phyloP scores from a whole-genome alignment of 306 rosid genomes.

The Quercus aquifolioides region DNA sequence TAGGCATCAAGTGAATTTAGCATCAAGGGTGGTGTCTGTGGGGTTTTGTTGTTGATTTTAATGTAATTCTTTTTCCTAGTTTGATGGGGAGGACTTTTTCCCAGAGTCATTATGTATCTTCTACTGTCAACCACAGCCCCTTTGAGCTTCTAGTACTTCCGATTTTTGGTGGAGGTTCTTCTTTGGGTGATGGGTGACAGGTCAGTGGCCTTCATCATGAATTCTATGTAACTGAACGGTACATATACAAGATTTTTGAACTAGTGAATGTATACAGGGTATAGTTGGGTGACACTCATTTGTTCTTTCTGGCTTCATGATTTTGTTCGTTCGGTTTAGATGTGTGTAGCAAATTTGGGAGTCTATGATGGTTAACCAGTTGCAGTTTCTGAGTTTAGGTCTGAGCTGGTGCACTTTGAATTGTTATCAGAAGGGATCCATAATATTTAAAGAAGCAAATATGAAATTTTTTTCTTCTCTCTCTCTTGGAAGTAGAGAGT shows the following conservation, averaged over 20 bases:
- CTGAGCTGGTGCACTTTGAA: conserved; percentile 17
- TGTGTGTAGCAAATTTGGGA: conserved; percentile 23
- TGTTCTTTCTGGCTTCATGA: conserved; percentile 30
- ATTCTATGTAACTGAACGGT: conserved; percentile 49
- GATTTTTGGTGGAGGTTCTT: conserved; percentile 34
- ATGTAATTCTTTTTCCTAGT: conserved; percentile 53
- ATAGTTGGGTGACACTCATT: conserved; percentile 46
- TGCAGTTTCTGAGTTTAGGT: conserved; percentile 19
- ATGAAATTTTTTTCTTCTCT: not conserved
- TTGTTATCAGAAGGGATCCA: not conserved
- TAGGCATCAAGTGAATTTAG: conserved; percentile 43
- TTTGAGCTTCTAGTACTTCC: conserved; percentile 40
- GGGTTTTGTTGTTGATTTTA: conserved; percentile 44
- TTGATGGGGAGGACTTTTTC: conserved; percentile 42
- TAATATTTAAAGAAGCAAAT: not conserved
- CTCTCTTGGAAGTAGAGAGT: not conserved
- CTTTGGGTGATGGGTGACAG: conserved; percentile 33
- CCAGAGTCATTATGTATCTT: conserved; percentile 36
- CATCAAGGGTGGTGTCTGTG: conserved; percentile 48
- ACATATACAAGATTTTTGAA: conserved; percentile 63
- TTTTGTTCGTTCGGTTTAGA: conserved; percentile 24
- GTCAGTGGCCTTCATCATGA: conserved; percentile 39
- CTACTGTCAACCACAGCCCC: conserved; percentile 32
- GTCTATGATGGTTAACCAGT: conserved; percentile 37
- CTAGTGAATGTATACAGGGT: conserved; percentile 65